Percentiles rank a stretch among this genome's conserved stretches.
phyloP scores from a whole-genome alignment of 2,329 filamentous ascomycete genomes.

The Annulohypoxylon truncatum region DNA sequence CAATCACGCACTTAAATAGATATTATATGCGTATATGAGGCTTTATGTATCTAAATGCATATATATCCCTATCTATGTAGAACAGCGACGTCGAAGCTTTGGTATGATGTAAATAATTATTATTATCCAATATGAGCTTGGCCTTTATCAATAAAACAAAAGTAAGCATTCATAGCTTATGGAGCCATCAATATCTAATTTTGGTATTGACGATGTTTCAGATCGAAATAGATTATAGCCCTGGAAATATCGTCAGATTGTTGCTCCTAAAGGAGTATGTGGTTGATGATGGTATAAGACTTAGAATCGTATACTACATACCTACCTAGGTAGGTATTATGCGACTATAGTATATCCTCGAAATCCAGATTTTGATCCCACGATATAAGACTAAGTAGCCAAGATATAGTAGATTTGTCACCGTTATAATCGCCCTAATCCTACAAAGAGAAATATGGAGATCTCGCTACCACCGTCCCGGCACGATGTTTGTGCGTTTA shows the following conservation, averaged over 20 bases:
- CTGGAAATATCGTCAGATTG: not conserved
- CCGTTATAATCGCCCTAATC: not conserved
- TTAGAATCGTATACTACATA: not conserved
- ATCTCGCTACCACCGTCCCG: slow-evolving; percentile 31
- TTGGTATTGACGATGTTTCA: not conserved
- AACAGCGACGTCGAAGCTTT: not conserved
- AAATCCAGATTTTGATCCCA: not conserved
- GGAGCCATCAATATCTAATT: not conserved
- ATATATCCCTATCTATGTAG: not conserved
- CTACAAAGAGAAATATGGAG: slow-evolving; percentile 15
- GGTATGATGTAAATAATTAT: not conserved
- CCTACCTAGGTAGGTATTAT: not conserved
- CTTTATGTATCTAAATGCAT: not conserved
- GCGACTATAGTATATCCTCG: not conserved
- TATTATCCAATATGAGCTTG: not conserved
- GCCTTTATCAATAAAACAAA: not conserved
- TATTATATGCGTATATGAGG: not conserved
- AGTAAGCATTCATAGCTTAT: not conserved
- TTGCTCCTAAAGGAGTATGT: not conserved
- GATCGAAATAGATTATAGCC: not conserved
- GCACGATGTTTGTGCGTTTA: slow-evolving; percentile 12
- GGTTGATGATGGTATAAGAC: not conserved
- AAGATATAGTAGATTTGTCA: slow-evolving; percentile 15
- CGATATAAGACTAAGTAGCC: not conserved
- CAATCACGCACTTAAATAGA: not conserved